A percentile compares a stretch with the other conserved stretches of the same genome.
Evolutionary conservation across 2,329 filamentous ascomycete genomes (phyloP).

Genomic region (Cercospora sp.): DNA sequence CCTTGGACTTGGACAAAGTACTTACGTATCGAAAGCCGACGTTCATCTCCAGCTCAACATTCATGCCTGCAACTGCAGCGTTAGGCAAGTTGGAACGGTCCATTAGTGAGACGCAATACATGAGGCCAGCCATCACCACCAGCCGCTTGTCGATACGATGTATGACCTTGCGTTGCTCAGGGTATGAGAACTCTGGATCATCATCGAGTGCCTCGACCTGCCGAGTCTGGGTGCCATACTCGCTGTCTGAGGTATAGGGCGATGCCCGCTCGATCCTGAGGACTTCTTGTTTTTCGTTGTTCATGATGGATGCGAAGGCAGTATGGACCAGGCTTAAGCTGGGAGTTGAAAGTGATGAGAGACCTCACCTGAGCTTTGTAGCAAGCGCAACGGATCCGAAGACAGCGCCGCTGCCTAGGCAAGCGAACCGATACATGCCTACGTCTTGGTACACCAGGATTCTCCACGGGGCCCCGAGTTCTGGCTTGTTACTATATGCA

Average conservation of each 20-base stretch:
- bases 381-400: background rate
- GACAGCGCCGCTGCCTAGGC: background rate
- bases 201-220: background rate
- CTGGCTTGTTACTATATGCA: background rate
- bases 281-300: background rate
- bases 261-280: background rate
- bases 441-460: background rate
- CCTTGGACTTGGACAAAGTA: slow-evolving; percentile 6
- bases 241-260: background rate
- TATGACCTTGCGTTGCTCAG: slow-evolving; percentile 49
- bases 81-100: slow-evolving; percentile 16
- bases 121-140: slow-evolving; percentile 46
- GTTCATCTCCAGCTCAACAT: slow-evolving; percentile 38
- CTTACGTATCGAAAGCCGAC: slow-evolving; percentile 33
- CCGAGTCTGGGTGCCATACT: background rate
- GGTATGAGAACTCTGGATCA: background rate
- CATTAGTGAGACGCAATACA: slow-evolving; percentile 77
- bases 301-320: background rate
- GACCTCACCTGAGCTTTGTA: slow-evolving; percentile 5
- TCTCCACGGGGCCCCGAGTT: slow-evolving; percentile 4
- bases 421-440: background rate
- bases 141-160: slow-evolving; percentile 61
- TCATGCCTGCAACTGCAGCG: slow-evolving; percentile 45
- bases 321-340: background rate
- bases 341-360: background rate